These are phyloP conservation scores for Saturnispora besseyi DNA, from an alignment of 805 yeast genomes.

Conservation along the genomic window DNA sequence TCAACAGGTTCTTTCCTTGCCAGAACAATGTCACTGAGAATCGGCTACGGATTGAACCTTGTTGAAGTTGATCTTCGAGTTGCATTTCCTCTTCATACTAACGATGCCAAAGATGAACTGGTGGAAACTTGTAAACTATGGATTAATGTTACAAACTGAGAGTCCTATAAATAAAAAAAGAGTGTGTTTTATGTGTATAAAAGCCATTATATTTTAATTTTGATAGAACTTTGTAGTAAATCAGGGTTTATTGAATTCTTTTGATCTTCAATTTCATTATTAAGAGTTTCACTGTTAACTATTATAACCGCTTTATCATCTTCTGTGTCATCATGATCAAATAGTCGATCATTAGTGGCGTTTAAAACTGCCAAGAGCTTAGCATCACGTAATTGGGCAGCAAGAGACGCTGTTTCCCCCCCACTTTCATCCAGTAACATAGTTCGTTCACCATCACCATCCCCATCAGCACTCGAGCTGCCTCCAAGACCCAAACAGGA, in stretches of 20 bases:
- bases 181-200: neutral
- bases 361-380: slow-evolving; percentile 27
- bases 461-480: slow-evolving; percentile 7
- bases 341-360: slow-evolving; percentile 27
- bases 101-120: slow-evolving; percentile 3
- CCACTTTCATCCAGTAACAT: slow-evolving; percentile 16
- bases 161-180: neutral
- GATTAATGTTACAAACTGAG: slow-evolving; percentile 29
- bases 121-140: slow-evolving; percentile 31
- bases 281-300: neutral
- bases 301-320: slow-evolving; percentile 2
- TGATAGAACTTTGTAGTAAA: neutral
- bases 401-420: neutral
- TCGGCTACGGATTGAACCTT: slow-evolving; percentile 39
- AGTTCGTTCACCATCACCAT: slow-evolving; percentile 16
- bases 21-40: slow-evolving; percentile 8
- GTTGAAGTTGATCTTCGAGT: slow-evolving; percentile 14
- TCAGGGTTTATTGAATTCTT: neutral
- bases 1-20: slow-evolving; percentile 3
- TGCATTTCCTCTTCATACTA: neutral
- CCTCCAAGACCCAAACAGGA: slow-evolving; percentile 23
- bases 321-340: slow-evolving; percentile 4
- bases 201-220: neutral
- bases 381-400: slow-evolving; percentile 19
- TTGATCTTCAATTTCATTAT: slow-evolving; percentile 2